phyloP scores from a whole-genome alignment of 768 basidiomycete genomes.

The Suillus discolor region DNA sequence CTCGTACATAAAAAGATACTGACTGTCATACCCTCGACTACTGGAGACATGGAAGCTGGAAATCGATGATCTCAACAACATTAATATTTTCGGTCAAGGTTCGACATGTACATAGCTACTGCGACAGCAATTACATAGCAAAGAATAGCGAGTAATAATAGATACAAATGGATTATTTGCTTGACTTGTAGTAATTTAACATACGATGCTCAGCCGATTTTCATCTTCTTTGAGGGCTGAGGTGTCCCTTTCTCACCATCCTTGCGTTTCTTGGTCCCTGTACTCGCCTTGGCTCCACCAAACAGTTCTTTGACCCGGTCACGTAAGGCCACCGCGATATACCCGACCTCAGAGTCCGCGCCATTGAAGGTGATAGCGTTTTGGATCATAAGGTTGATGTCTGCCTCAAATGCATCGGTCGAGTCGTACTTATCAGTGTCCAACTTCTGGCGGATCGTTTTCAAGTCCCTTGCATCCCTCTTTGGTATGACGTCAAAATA shows the following conservation, averaged over 20 bases:
- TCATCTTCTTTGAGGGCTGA: conserved; percentile 70
- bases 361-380: conserved; percentile 94
- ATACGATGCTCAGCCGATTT: conserved; percentile 46
- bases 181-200: conserved; percentile 20
- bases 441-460: conserved; percentile 78
- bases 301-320: conserved; percentile 58
- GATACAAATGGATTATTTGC: conserved; percentile 32
- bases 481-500: conserved; percentile 86
- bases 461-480: conserved; percentile 86
- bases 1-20: not conserved
- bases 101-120: not conserved
- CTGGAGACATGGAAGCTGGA: not conserved
- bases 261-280: conserved; percentile 70
- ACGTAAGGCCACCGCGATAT: conserved; percentile 51
- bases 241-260: conserved; percentile 66
- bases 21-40: not conserved
- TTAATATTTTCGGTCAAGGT: not conserved
- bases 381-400: conserved; percentile 83
- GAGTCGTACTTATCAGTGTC: conserved; percentile 83
- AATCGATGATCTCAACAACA: not conserved
- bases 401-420: conserved; percentile 78
- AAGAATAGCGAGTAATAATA: conserved; percentile 31
- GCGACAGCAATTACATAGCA: conserved; percentile 31
- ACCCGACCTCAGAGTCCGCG: conserved; percentile 75
- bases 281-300: conserved; percentile 42